Evolutionary conservation across 306 rosid genomes (phyloP), one percentile per base, ranked within the genome.

Genomic region (Vigna angularis): DNA sequence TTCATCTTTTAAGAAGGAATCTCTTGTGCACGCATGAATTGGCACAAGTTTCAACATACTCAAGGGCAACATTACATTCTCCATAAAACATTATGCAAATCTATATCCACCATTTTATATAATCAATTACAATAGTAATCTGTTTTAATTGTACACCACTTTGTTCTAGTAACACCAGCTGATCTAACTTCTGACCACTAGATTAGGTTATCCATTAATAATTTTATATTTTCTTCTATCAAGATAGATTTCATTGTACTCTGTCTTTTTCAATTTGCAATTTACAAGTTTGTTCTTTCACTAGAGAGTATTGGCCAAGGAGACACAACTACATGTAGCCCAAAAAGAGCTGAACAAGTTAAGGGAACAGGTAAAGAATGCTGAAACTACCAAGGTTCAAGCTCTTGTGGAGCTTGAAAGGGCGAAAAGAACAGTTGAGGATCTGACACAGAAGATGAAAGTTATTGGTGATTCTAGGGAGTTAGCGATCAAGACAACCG

Each of bases 251-350:
- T 58, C 9, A 24, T n/a, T 72, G 49, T n/a, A 57, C 66, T 70
- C 9, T 65, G 11, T 77, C 38, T 4, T 66, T 74, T 24, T 32
- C 18, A 24, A 58, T 68, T 64, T 45, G 32, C 13, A 62, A 79
- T 64, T 83, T 32, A 61, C 55, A 17, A 56, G 28, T 71, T 53
- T 84, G 70, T 76, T 83, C 75, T 71, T 85, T 81, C 47, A 16
- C 74, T 85, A 96, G 99, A 90, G 93, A 82, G 93, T 93, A 40
- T 72, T 91, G 86, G 97, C 87, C 51, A 96, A 93, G 65, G 97
- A 93, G 89, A 91, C 97, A 28, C 91, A 90, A 76, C 91, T 93
- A 83, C 99, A 90, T 76, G 81, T 91, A 78, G 88, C 89, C 26
- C 88, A 81, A 73, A 96, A 89, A 82, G 96, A 93, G 81, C 83